Percentiles rank a stretch among this genome's conserved stretches.
phyloP scores from a whole-genome alignment of 257 asterid species.

The Avicennia marina region DNA sequence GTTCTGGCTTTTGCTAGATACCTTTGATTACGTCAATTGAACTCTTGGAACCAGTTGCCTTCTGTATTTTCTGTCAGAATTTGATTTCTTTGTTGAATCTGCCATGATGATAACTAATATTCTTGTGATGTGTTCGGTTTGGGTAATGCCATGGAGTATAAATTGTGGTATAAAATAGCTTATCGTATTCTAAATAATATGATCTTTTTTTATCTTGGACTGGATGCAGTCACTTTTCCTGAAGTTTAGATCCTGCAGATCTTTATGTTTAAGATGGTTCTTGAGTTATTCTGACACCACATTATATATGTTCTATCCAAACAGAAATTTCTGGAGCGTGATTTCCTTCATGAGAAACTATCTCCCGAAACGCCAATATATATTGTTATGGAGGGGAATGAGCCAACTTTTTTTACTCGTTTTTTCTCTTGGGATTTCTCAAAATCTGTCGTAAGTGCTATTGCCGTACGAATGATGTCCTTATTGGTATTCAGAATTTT shows the following conservation, averaged over 20 bases:
- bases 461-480: not conserved
- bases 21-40: too few species aligned
- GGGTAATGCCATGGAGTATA: too few species aligned
- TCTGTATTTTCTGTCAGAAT: too few species aligned
- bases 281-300: not conserved
- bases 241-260: constrained; percentile 4
- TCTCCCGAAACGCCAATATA: constrained; percentile 70
- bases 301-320: constrained; percentile 7
- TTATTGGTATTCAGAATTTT: constrained; percentile 14
- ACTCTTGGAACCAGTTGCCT: too few species aligned
- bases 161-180: not conserved
- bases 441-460: constrained; percentile 69
- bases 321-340: constrained; percentile 87
- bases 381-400: constrained; percentile 83
- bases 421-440: constrained; percentile 90
- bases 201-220: not conserved
- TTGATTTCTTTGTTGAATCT: too few species aligned
- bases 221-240: not conserved
- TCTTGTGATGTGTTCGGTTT: too few species aligned
- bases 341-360: constrained; percentile 79
- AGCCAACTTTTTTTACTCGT: constrained; percentile 86
- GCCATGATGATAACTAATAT: too few species aligned
- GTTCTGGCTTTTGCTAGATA: too few species aligned
- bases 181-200: not conserved
- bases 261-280: constrained; percentile 2